A percentile compares a stretch with the other conserved stretches of the same genome.
These are phyloP conservation scores for Pulveroboletus ravenelii DNA, from an alignment of 768 basidiomycete species.

Conservation along the genomic window DNA sequence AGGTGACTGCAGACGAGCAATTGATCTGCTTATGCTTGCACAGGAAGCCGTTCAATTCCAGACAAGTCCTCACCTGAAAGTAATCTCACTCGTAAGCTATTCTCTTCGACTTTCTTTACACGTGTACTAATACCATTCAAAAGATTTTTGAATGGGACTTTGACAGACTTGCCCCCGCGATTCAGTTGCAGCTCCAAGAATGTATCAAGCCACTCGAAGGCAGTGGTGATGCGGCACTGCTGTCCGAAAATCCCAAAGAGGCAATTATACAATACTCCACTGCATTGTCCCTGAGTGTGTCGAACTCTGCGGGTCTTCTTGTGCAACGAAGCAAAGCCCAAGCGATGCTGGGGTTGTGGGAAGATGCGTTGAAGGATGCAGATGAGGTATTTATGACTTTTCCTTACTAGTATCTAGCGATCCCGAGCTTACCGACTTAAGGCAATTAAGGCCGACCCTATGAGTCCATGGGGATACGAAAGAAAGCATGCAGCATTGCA, in stretches of 20 bases:
- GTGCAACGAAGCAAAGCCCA: slow-evolving; percentile 6
- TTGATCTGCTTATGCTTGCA: background rate
- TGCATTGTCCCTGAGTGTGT: background rate
- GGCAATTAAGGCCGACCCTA: slow-evolving; percentile 3
- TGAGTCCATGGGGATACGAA: background rate
- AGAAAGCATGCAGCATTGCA: slow-evolving; percentile 2
- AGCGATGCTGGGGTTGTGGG: background rate
- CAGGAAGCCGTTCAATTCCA: background rate
- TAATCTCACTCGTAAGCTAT: slow-evolving; percentile 8
- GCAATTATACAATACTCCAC: slow-evolving; percentile 5
- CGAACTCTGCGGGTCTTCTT: background rate
- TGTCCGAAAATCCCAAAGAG: background rate
- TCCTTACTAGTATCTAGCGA: rapidly evolving
- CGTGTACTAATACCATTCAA: background rate
- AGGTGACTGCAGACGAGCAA: background rate
- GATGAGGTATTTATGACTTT: slow-evolving; percentile 1
- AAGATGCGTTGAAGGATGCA: slow-evolving; percentile 11
- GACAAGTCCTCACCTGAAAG: background rate
- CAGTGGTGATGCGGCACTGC: background rate
- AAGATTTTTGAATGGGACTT: slow-evolving; percentile 16
- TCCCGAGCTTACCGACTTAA: background rate
- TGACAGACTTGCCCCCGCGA: background rate
- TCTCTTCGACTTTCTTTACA: rapidly evolving
- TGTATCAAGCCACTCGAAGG: background rate
- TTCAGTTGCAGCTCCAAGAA: background rate